A percentile compares a stretch with the other conserved stretches of the same genome.
These are phyloP conservation scores for Solanum bukasovii DNA, from an alignment of 257 asterid genomes.

Conservation along the genomic window DNA sequence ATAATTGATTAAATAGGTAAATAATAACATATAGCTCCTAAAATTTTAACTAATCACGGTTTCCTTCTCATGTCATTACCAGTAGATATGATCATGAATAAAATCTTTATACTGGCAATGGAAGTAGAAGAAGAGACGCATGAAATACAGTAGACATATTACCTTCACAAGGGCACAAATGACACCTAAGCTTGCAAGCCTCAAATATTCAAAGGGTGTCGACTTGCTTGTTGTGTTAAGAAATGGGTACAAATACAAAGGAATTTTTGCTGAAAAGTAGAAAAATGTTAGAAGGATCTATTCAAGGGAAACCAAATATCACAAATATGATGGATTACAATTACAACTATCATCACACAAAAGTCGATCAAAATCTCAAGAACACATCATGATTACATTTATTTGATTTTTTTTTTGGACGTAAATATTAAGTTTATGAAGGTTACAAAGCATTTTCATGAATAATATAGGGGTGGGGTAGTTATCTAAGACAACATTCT, in stretches of 20 bases:
- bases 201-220: slow-evolving; percentile 21
- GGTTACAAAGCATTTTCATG: background rate
- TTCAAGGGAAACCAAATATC: background rate
- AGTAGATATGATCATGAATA: background rate
- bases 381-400: background rate
- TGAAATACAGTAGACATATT: background rate
- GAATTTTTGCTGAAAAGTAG: slow-evolving; percentile 24
- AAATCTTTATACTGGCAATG: background rate
- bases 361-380: background rate
- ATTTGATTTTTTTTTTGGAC: background rate
- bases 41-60: background rate
- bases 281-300: background rate
- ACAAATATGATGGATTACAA: background rate
- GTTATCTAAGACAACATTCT: background rate
- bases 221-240: slow-evolving; percentile 11
- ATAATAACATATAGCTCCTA: background rate
- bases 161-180: slow-evolving; percentile 37
- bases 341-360: background rate
- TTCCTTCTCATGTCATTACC: background rate
- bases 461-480: background rate
- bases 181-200: slow-evolving; percentile 27
- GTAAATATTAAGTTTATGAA: background rate
- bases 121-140: background rate
- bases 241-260: slow-evolving; percentile 15
- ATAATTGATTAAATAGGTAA: background rate